Conservation (phyloP, 2,329 filamentous ascomycete species). For the Cladosporium sp. region DNA sequence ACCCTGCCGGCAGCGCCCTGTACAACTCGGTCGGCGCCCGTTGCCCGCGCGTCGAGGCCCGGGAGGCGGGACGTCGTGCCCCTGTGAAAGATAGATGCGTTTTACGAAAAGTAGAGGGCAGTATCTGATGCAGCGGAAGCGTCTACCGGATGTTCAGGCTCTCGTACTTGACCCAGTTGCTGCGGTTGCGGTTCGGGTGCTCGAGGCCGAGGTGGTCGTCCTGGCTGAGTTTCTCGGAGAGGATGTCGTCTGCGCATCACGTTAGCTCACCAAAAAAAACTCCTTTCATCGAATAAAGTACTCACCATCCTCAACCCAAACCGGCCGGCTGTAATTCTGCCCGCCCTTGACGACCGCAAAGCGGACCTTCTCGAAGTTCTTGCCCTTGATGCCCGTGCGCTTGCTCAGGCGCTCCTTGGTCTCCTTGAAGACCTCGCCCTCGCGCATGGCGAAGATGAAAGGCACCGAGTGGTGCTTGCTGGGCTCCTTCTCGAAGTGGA, state of each 20-base stretch:
- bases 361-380: constrained; percentile 97
- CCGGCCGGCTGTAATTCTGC: constrained; percentile 65
- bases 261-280: too few relatives aligned
- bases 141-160: constrained; percentile 56
- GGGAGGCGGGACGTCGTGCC: too few relatives aligned
- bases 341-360: constrained; percentile 70
- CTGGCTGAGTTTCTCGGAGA: constrained; percentile 37
- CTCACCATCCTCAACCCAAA: constrained; percentile 83
- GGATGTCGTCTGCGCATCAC: constrained; percentile 36
- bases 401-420: constrained; percentile 93
- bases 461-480: constrained; percentile 79
- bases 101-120: neutral
- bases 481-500: constrained; percentile 89
- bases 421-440: constrained; percentile 81
- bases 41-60: too few relatives aligned
- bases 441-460: constrained; percentile 81
- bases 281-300: constrained; percentile 6
- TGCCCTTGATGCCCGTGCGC: constrained; percentile 90
- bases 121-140: neutral
- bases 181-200: constrained; percentile 56
- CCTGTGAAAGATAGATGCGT: neutral
- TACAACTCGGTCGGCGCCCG: too few relatives aligned
- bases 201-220: constrained; percentile 49
- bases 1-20: too few relatives aligned
- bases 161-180: constrained; percentile 54